Percentiles rank a stretch among this genome's conserved stretches.
Evolutionary conservation across 208 protist species (phyloP).

Genomic region (Acanthamoeba sp.): DNA sequence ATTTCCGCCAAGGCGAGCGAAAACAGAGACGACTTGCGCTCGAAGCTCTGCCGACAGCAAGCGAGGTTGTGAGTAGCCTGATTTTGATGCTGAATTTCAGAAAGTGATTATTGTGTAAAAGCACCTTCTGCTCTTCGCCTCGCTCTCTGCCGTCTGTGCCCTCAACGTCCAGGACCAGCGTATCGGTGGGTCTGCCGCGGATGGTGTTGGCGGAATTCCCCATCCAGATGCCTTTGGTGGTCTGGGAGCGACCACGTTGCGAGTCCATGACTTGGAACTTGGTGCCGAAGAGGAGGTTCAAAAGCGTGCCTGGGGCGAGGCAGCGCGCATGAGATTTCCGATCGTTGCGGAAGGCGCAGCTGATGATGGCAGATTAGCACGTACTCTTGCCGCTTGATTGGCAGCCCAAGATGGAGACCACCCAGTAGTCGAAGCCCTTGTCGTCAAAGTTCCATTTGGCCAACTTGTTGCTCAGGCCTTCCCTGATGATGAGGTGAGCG

Average conservation of each 20-base stretch:
- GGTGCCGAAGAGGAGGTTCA: constrained; percentile 97
- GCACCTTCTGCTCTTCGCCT: constrained; percentile 94
- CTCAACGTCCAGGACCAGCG: constrained; percentile 97
- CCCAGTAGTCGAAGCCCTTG: constrained; percentile 88
- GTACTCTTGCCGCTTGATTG: constrained; percentile 97
- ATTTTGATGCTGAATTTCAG: constrained; percentile 62
- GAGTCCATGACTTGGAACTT: constrained; percentile 96
- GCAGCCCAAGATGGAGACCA: constrained; percentile 96
- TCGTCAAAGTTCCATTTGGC: not conserved
- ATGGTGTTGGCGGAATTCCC: constrained; percentile 10
- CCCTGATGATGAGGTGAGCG: not conserved
- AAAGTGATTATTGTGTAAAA: not conserved
- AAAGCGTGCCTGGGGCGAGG: constrained; percentile 91
- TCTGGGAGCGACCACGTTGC: constrained; percentile 92
- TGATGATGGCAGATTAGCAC: not conserved
- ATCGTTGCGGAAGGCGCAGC: not conserved
- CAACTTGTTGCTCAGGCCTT: not conserved
- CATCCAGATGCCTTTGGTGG: constrained; percentile 94
- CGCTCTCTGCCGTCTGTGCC: constrained; percentile 97
- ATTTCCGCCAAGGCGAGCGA: constrained; percentile 96
- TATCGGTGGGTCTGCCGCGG: constrained; percentile 43
- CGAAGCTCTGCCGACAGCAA: constrained; percentile 89
- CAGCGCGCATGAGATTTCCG: too few relatives aligned
- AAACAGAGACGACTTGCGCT: constrained; percentile 97
- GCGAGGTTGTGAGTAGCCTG: not conserved